phyloP scores from a whole-genome alignment of 495 filamentous ascomycete genomes.

The Penicillium roqueforti region DNA sequence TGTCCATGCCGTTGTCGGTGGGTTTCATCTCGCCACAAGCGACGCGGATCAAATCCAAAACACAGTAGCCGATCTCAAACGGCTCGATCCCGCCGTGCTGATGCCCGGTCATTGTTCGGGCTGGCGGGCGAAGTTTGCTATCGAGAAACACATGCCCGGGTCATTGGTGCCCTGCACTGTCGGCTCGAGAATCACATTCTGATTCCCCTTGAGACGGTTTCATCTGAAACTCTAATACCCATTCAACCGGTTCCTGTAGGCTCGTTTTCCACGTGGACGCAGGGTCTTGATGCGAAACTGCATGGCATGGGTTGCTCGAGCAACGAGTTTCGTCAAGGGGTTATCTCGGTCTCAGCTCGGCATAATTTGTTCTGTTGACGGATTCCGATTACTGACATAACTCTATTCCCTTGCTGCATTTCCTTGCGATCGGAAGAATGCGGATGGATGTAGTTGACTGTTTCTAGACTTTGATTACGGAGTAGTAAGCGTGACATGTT shows the following conservation, averaged over 20 bases:
- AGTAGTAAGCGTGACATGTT: not conserved
- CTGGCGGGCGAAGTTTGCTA: slow-evolving; percentile 58
- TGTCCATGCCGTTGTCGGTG: slow-evolving; percentile 56
- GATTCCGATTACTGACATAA: slow-evolving; percentile 12
- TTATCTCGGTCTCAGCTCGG: slow-evolving; percentile 13
- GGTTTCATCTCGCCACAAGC: slow-evolving; percentile 55
- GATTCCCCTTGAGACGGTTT: slow-evolving; percentile 17
- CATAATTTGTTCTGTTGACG: slow-evolving; percentile 10
- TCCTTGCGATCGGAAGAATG: slow-evolving; percentile 13
- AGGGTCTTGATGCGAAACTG: slow-evolving; percentile 3
- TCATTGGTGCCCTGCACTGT: slow-evolving; percentile 54
- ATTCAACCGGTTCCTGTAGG: slow-evolving; percentile 12
- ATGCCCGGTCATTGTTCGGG: slow-evolving; percentile 60
- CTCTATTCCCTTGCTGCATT: slow-evolving; percentile 21
- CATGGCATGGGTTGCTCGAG: slow-evolving; percentile 17
- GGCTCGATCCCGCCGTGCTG: slow-evolving; percentile 49
- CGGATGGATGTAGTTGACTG: not conserved
- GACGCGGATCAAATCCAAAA: slow-evolving; percentile 40
- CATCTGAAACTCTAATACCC: not conserved
- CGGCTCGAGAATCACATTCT: slow-evolving; percentile 48
- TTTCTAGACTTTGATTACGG: not conserved
- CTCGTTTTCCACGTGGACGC: slow-evolving; percentile 19
- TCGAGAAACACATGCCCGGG: slow-evolving; percentile 55
- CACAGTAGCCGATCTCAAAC: slow-evolving; percentile 50
- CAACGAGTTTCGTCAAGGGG: slow-evolving; percentile 13